phyloP scores from a whole-genome alignment of 371 early-diverging fungal species.

The Chytridiales sp. region DNA sequence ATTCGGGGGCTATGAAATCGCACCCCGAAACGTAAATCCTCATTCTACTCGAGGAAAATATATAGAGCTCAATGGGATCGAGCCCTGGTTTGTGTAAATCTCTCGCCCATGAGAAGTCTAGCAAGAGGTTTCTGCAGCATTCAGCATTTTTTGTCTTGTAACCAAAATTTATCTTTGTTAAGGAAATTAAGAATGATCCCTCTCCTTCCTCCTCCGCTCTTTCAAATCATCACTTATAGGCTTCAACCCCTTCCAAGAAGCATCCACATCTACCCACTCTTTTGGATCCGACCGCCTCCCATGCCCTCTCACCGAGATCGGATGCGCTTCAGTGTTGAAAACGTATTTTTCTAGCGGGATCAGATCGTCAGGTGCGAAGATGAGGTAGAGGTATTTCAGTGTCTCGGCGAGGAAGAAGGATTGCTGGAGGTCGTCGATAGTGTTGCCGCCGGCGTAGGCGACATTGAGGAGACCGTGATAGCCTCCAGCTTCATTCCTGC shows the following conservation, averaged over 20 bases:
- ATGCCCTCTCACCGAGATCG: conserved; percentile 34
- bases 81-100: too few species aligned
- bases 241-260: conserved; percentile 3
- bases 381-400: conserved; percentile 45
- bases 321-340: conserved; percentile 48
- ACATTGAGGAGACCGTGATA: conserved; percentile 18
- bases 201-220: not conserved
- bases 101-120: too few species aligned
- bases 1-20: too few species aligned
- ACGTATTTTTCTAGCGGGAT: conserved; percentile 42
- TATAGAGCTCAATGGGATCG: too few species aligned
- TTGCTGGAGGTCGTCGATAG: conserved; percentile 35
- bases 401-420: conserved; percentile 52
- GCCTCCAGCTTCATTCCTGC: conserved; percentile 5
- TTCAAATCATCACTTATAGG: not conserved
- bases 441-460: conserved; percentile 20
- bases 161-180: too few species aligned
- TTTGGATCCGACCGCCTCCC: conserved; percentile 21
- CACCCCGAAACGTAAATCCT: too few species aligned
- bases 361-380: conserved; percentile 38
- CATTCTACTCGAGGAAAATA: too few species aligned
- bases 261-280: too few species aligned
- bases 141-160: too few species aligned
- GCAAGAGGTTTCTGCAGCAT: too few species aligned
- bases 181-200: too few species aligned